A percentile compares a stretch with the other conserved stretches of the same genome.
phyloP scores from a whole-genome alignment of 352 stramenopile species.

The Phytophthora capsici region DNA sequence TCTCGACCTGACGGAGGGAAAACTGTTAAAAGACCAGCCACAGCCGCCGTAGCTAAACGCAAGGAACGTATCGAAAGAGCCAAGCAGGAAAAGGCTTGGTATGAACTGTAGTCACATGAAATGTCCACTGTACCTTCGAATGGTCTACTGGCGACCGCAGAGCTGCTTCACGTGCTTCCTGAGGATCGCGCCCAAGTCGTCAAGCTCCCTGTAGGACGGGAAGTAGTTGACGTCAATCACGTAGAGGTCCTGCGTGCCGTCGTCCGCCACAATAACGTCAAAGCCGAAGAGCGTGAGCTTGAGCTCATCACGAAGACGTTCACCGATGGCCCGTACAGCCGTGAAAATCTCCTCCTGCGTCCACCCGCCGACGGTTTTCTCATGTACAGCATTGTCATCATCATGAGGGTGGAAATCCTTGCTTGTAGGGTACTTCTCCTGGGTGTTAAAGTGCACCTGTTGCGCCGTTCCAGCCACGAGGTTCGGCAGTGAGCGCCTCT shows the following conservation, averaged over 20 bases:
- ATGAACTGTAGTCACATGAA: constrained; percentile 20
- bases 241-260: constrained; percentile 51
- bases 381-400: constrained; percentile 5
- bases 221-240: constrained; percentile 92
- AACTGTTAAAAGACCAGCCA: constrained; percentile 16
- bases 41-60: constrained; percentile 27
- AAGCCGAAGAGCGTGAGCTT: constrained; percentile 84
- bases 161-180: constrained; percentile 63
- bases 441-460: constrained; percentile 83
- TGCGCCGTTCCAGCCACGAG: constrained; percentile 52
- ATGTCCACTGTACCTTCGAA: not conserved
- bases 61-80: constrained; percentile 36
- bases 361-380: constrained; percentile 2
- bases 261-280: constrained; percentile 82
- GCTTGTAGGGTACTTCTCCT: constrained; percentile 74
- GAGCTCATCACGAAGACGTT: constrained; percentile 64
- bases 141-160: constrained; percentile 34
- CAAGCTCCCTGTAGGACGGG: constrained; percentile 85
- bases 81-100: constrained; percentile 36
- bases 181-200: constrained; percentile 65
- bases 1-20: constrained; percentile 6
- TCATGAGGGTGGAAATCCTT: constrained; percentile 60
- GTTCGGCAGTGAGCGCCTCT: constrained; percentile 80
- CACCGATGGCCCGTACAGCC: constrained; percentile 64
- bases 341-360: constrained; percentile 64